Base-by-base conservation (phyloP, 345 rosid species). In the Hibiscus tridactylites region DNA sequence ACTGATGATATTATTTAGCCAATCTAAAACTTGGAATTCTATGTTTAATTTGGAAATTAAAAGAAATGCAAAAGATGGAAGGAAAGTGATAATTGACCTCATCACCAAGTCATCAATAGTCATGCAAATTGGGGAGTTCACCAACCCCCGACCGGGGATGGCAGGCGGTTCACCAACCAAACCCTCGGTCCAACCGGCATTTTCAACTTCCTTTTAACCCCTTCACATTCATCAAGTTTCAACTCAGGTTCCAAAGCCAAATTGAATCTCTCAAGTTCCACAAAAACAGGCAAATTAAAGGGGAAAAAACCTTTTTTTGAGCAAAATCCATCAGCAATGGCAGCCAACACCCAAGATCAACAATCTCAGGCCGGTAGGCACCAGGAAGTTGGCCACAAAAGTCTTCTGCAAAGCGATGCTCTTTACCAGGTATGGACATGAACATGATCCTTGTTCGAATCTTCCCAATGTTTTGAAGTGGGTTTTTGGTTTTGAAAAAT, bases 341-440 rank as follows among this genome's bases (percentile, higher is more conserved):
- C 97, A 1, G 29, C 72, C 54, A 88, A 82, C 50, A 81, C 71
- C 57, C 90, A 88, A 54, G 83, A 85, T 29, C 83, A 88, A 72
- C 88, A 88, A 74, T 79, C 72, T 42, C 85, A 83, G 73, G 83
- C 71, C 4, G 79, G 86, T 37, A 76, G 90, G 77, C 99, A 96
- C 75, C 91, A 86, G 71, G 99, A 92, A 80, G 96, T 91, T 37
- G 99, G 98, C 71, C 98, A 92, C 88, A 96, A 92, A 81, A 92
- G 96, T 75, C 96, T 96, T 65, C 71, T 96, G 52, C 99, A 91
- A 44, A 91, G 91, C 37, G 99, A 96, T 77, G 98, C 85, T 46
- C 97, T 96, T 39, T 96, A 91, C 77, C 99, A 95, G 95, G 99
- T 93, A 9, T n/a, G 19, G 4, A n/a, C 7, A 28, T n/a, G 19